Conservation (phyloP, 352 stramenopile genomes). For the Phytopythium oedochilum region DNA sequence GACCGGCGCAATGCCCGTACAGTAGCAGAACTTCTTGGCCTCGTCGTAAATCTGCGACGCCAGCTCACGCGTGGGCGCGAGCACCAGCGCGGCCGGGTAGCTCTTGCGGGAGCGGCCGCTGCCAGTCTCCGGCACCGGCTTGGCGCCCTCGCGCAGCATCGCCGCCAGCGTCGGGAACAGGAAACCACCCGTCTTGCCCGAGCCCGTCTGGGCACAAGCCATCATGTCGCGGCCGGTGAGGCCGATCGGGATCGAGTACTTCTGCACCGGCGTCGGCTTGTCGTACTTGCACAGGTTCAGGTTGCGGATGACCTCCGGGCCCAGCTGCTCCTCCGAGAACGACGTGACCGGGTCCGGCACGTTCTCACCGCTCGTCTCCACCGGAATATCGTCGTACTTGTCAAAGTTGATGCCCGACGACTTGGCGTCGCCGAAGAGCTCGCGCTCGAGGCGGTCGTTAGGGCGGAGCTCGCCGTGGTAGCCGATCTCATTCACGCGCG, state of each 20-base stretch:
- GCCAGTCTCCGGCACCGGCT: slow-evolving; percentile 36
- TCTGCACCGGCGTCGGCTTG: slow-evolving; percentile 98
- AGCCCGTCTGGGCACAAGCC: slow-evolving; percentile 98
- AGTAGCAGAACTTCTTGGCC: slow-evolving; percentile 96
- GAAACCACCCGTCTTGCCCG: slow-evolving; percentile 96
- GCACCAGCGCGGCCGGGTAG: slow-evolving; percentile 90
- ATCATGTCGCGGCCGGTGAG: slow-evolving; percentile 96
- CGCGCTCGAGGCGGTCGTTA: slow-evolving; percentile 90
- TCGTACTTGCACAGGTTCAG: slow-evolving; percentile 92
- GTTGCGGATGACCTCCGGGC: slow-evolving; percentile 91
- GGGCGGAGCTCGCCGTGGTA: slow-evolving; percentile 94
- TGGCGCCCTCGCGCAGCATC: slow-evolving; percentile 88
- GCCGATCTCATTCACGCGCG: slow-evolving; percentile 92
- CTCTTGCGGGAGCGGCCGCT: slow-evolving; percentile 73
- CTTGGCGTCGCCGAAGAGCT: slow-evolving; percentile 91
- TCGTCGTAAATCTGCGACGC: slow-evolving; percentile 96
- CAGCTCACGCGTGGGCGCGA: slow-evolving; percentile 94
- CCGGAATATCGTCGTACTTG: slow-evolving; percentile 98
- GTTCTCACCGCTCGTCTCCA: slow-evolving; percentile 94
- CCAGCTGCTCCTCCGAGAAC: slow-evolving; percentile 89
- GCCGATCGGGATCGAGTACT: slow-evolving; percentile 98
- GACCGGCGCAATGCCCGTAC: slow-evolving; percentile 92
- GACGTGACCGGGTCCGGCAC: slow-evolving; percentile 89
- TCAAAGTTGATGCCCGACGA: slow-evolving; percentile 99
- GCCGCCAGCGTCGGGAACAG: slow-evolving; percentile 96